Evolutionary conservation across 2,329 filamentous ascomycete species (phyloP).

Genomic region (Aspergillus fijiensis): DNA sequence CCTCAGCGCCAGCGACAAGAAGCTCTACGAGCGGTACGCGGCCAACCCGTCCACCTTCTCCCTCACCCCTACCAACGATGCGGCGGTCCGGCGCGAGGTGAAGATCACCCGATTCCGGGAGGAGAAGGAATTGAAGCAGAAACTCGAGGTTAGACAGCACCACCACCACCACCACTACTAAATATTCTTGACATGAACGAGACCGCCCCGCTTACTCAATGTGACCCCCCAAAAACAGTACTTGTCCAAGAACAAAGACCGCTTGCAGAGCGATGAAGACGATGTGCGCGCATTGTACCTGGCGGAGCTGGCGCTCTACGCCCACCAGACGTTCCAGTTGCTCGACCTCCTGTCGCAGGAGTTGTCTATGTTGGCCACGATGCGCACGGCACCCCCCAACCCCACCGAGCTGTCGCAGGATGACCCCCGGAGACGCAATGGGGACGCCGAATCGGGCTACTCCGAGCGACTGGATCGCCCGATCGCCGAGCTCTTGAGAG

Average conservation of each 20-base stretch:
- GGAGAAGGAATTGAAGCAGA: conserved; percentile 81
- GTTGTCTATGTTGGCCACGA: conserved; percentile 74
- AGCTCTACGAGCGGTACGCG: conserved; percentile 69
- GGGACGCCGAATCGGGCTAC: conserved; percentile 57
- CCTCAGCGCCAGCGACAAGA: conserved; percentile 62
- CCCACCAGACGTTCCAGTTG: conserved; percentile 78
- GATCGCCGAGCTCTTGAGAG: conserved; percentile 50
- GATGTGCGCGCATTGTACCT: conserved; percentile 76
- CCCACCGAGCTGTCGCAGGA: conserved; percentile 33
- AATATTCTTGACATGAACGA: not conserved
- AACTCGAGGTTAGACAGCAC: conserved; percentile 63
- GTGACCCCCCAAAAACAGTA: conserved; percentile 45
- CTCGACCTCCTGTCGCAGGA: conserved; percentile 88
- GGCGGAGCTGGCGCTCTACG: conserved; percentile 68
- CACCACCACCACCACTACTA: conserved; percentile 1
- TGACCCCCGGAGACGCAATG: conserved; percentile 47
- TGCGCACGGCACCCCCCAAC: conserved; percentile 53
- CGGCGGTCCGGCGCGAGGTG: conserved; percentile 69
- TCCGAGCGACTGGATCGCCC: conserved; percentile 73
- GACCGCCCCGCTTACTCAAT: conserved; percentile 34
- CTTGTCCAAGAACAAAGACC: conserved; percentile 58
- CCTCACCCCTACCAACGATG: conserved; percentile 64
- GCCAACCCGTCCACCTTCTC: conserved; percentile 73
- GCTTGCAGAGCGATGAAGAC: conserved; percentile 75
- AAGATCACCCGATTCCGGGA: conserved; percentile 84